Percentiles rank a stretch among this genome's conserved stretches.
Evolutionary conservation across 176 grass and related monocot genomes (phyloP).

Genomic region (Melocanna baccifera): DNA sequence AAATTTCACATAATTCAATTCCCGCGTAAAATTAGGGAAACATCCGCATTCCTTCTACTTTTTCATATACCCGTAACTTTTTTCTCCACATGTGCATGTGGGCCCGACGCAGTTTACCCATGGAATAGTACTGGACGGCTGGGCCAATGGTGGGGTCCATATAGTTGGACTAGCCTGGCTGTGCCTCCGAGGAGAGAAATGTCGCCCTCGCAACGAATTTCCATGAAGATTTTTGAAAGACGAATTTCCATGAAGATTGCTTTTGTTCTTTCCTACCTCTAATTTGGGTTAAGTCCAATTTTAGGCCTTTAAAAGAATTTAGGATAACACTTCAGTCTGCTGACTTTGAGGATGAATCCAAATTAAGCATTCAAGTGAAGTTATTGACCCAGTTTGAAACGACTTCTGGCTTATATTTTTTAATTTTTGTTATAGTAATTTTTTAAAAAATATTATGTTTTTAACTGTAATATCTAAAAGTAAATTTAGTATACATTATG

Average conservation of each 20-base stretch:
- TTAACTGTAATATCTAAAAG: no score
- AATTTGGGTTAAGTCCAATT: not conserved
- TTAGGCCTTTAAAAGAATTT: not conserved
- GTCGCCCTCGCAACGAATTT: not conserved
- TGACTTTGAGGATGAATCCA: no score
- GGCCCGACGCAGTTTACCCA: not conserved
- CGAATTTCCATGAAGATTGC: not conserved
- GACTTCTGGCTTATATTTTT: no score
- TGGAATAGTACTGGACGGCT: not conserved
- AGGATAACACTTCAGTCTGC: not conserved
- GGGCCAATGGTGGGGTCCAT: not conserved
- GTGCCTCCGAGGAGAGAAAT: not conserved
- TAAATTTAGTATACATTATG: no score
- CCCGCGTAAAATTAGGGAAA: no score
- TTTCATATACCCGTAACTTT: not conserved
- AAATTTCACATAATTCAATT: no score
- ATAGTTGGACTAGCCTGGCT: not conserved
- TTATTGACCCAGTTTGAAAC: no score
- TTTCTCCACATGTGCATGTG: not conserved
- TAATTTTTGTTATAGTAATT: no score
- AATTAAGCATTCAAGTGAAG: no score
- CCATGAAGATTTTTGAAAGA: not conserved
- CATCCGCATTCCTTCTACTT: no score
- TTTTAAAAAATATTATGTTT: no score
- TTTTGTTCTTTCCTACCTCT: not conserved